Conservation (phyloP, 208 protist genomes). For the Angomonas ambiguus region DNA sequence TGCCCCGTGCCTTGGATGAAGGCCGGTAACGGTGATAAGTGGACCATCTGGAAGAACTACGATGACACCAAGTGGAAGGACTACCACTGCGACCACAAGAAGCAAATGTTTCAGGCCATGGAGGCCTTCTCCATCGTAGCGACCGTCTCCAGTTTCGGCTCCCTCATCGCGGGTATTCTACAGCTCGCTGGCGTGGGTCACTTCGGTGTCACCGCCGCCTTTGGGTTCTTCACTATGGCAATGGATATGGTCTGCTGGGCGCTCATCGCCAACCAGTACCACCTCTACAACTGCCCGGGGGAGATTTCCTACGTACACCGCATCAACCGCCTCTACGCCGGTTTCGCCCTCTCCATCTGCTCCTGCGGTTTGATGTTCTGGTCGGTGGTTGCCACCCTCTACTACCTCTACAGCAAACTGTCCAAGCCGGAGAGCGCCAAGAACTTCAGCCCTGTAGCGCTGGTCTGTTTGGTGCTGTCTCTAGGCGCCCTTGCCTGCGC, state of each 20-base stretch:
- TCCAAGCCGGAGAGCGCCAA: slow-evolving; percentile 19
- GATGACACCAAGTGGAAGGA: slow-evolving; percentile 23
- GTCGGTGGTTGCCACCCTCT: slow-evolving; percentile 20
- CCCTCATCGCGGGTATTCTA: slow-evolving; percentile 29
- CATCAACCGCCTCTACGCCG: slow-evolving; percentile 43
- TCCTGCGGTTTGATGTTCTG: slow-evolving; percentile 37
- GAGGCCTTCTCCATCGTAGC: slow-evolving; percentile 36
- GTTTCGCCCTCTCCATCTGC: slow-evolving; percentile 32
- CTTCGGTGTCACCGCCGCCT: slow-evolving; percentile 33
- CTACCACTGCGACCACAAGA: slow-evolving; percentile 33
- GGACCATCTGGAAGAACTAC: slow-evolving; percentile 39
- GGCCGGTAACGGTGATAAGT: slow-evolving; percentile 32
- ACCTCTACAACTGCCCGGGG: slow-evolving; percentile 43
- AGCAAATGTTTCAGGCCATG: slow-evolving; percentile 43
- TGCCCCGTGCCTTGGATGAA: slow-evolving; percentile 39
- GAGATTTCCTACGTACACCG: slow-evolving; percentile 20
- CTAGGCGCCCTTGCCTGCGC: slow-evolving; percentile 15
- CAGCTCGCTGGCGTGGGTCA: slow-evolving; percentile 31
- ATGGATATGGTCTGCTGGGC: slow-evolving; percentile 33
- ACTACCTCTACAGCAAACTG: slow-evolving; percentile 29
- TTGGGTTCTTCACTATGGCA: slow-evolving; percentile 21
- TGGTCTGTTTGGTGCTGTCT: background rate
- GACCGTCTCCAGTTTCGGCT: slow-evolving; percentile 22
- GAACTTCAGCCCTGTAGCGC: slow-evolving; percentile 4
- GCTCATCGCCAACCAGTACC: slow-evolving; percentile 41